Evolutionary conservation across 495 filamentous ascomycete genomes (phyloP).

Genomic region (Penicillium parvum): DNA sequence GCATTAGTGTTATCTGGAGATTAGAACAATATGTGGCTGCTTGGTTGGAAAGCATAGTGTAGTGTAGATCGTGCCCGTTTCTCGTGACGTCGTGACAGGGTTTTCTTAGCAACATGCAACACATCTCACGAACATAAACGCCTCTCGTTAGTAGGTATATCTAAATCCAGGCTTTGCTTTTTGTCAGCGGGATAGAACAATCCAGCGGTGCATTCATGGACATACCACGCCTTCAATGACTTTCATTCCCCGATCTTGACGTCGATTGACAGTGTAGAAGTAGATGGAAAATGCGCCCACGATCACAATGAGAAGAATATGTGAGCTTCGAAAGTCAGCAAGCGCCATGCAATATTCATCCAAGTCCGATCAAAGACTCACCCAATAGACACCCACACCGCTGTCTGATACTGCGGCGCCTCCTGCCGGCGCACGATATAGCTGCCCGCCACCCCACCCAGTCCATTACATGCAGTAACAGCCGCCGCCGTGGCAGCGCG

Average conservation of each 20-base stretch:
- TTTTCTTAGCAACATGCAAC: too few relatives aligned
- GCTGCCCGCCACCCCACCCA: constrained; percentile 71
- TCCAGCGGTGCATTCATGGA: too few relatives aligned
- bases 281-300: constrained; percentile 56
- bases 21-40: not conserved
- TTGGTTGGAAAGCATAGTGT: not conserved
- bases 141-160: constrained; percentile 47
- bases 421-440: constrained; percentile 67
- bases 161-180: constrained; percentile 37
- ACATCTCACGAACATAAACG: too few relatives aligned
- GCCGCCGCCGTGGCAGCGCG: constrained; percentile 65
- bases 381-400: constrained; percentile 69
- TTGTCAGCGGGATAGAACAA: not conserved
- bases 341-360: constrained; percentile 20
- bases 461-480: constrained; percentile 66
- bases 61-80: not conserved
- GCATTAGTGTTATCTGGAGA: not conserved
- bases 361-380: constrained; percentile 20
- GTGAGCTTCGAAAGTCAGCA: constrained; percentile 38
- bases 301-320: constrained; percentile 61
- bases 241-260: constrained; percentile 41
- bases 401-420: constrained; percentile 64
- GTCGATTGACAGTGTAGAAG: constrained; percentile 57
- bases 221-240: constrained; percentile 53
- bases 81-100: too few relatives aligned